Evolutionary conservation across 352 stramenopile genomes (phyloP), one percentile per base, ranked within the genome.

Genomic region (Phytophthora foliorum): DNA sequence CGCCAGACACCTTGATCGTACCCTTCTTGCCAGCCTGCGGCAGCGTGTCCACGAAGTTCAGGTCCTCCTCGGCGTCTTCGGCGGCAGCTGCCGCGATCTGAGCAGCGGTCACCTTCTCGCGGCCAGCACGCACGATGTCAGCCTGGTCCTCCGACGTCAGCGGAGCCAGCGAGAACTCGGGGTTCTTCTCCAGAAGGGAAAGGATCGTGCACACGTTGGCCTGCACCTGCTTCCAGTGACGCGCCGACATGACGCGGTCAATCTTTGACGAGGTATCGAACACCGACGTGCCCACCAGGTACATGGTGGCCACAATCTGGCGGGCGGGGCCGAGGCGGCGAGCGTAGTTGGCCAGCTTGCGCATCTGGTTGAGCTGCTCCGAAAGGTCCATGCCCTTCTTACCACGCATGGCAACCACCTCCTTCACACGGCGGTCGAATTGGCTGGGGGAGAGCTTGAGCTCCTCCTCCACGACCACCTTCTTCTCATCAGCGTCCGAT

Each of bases 1-100:
- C 94, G 19, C 92, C 93, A 49, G 91, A 95, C 42, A 97, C 90
- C 79, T 92, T 91, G 84, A 98, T 81, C 82, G 78, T 69, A 46
- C 82, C 86, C 80, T 93, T 91, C 57, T 79, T 82, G 31, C 86
- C 86, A n/a, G 82, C 82, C 62, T 82, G 73, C 6, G 86, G 85
- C 53, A 94, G 39, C 21, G 80, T 89, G 57, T 95, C 85, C 13
- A 91, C 91, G 46, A 89, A 92, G 44, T 96, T 85, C 29, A 85
- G 77, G 61, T 97, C 91, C 56, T 96, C 88, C 56, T 98, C 94
- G 52, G 98, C 94, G 2, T 92, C 86, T 38, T 76, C 72, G 27
- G 72, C 69, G 6, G 71, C 73, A 45, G 72, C 72, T 4, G 68
- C 67, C 17, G 72, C 72, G 13, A 74, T 74, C 52, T 80, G 72